phyloP scores from a whole-genome alignment of 495 filamentous ascomycete species.

The Lineolata rhizophorae region DNA sequence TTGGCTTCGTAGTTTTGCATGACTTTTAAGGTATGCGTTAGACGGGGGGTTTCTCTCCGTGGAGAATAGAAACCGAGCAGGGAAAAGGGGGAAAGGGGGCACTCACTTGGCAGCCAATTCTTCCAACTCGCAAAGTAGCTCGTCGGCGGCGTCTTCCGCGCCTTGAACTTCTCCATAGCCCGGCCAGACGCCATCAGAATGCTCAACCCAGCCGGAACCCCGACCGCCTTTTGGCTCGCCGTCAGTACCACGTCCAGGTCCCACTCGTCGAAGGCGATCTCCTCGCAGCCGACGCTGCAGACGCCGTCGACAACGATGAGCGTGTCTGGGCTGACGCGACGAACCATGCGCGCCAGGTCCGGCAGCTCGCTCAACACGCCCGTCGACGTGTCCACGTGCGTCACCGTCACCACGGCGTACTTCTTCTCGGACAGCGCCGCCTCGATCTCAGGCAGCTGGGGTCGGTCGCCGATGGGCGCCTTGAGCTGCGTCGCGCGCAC shows the following conservation, averaged over 20 bases:
- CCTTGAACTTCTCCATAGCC: conserved; percentile 64
- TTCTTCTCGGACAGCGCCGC: conserved; percentile 65
- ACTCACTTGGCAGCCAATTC: conserved; percentile 80
- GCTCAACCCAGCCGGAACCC: conserved; percentile 77
- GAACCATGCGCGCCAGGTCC: conserved; percentile 58
- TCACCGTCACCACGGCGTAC: conserved; percentile 84
- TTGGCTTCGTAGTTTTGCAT: conserved; percentile 98
- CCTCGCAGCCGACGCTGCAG: conserved; percentile 88
- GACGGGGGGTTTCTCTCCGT: too few species aligned
- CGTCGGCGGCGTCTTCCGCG: conserved; percentile 51
- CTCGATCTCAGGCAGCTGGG: conserved; percentile 73
- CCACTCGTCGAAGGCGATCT: conserved; percentile 91
- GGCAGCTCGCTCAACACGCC: conserved; percentile 84
- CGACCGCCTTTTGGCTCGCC: conserved; percentile 89
- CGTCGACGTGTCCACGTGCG: conserved; percentile 92
- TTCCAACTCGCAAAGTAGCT: conserved; percentile 89
- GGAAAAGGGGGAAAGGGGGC: background rate
- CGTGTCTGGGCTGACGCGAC: conserved; percentile 70
- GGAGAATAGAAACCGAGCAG: background rate
- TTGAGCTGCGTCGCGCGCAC: conserved; percentile 74
- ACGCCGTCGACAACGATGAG: conserved; percentile 86
- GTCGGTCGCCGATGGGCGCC: conserved; percentile 69
- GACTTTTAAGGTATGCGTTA: too few species aligned
- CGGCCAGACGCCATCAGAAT: conserved; percentile 82
- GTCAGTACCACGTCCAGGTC: conserved; percentile 81